A percentile compares a stretch with the other conserved stretches of the same genome.
Evolutionary conservation across 805 yeast genomes (phyloP).

Genomic region (Citeromyces matritensis): DNA sequence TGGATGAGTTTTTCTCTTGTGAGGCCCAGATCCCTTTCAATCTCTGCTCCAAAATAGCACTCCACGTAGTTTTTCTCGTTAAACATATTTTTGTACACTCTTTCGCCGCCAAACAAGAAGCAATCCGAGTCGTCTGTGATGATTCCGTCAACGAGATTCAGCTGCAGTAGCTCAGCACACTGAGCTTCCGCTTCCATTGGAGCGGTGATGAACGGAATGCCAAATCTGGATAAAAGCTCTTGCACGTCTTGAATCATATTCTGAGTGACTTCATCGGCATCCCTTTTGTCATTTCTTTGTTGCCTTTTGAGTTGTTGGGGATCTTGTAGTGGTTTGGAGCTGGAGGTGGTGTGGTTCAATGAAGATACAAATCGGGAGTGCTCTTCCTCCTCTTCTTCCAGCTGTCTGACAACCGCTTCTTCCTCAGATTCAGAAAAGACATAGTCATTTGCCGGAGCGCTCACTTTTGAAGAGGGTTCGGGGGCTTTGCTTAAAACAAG

Average conservation of each 20-base stretch:
- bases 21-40: conserved; percentile 53
- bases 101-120: conserved; percentile 80
- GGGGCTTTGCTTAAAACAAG: neutral
- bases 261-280: conserved; percentile 81
- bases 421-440: conserved; percentile 74
- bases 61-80: conserved; percentile 89
- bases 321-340: conserved; percentile 13
- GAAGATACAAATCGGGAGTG: conserved; percentile 44
- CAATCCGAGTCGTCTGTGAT: conserved; percentile 97
- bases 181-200: conserved; percentile 99
- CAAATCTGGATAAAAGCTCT: conserved; percentile 73
- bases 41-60: conserved; percentile 46
- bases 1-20: conserved; percentile 53
- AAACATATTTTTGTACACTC: conserved; percentile 83
- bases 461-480: neutral
- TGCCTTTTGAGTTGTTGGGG: conserved; percentile 22
- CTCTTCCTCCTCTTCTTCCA: conserved; percentile 59
- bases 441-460: conserved; percentile 21
- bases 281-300: conserved; percentile 57
- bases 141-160: conserved; percentile 81
- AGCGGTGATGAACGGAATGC: conserved; percentile 88
- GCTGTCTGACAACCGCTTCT: conserved; percentile 41
- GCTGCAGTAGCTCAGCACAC: conserved; percentile 64
- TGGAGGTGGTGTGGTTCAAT: conserved; percentile 11
- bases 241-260: conserved; percentile 86